Evolutionary conservation across 257 asterid species (phyloP).

Genomic region (Euphrasia confusa): DNA sequence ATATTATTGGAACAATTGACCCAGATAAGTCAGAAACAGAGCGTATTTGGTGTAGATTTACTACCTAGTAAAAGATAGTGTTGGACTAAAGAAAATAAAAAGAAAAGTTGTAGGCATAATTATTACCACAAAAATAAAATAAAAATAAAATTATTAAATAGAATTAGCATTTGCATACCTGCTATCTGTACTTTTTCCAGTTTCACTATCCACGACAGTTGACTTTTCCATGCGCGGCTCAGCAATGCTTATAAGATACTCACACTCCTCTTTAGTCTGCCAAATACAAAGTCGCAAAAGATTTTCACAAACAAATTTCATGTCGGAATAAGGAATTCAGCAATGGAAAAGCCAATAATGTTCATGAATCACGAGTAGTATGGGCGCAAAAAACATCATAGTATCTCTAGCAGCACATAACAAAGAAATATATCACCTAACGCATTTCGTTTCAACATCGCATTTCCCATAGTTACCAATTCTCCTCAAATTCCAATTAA

Average conservation of each 20-base stretch:
- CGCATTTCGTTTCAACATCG: background rate
- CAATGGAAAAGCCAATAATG: conserved; percentile 15
- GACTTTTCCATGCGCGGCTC: conserved; percentile 88
- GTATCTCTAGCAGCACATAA: background rate
- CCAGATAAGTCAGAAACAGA: conserved; percentile 5
- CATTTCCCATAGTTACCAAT: too few species aligned
- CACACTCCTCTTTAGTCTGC: conserved; percentile 93
- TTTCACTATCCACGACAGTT: conserved; percentile 77
- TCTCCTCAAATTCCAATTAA: too few species aligned
- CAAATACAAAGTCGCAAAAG: conserved; percentile 18
- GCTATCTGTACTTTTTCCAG: conserved; percentile 91
- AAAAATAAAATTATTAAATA: background rate
- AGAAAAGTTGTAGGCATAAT: too few species aligned
- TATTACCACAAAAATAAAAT: too few species aligned
- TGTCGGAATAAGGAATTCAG: conserved; percentile 17
- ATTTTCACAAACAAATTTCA: conserved; percentile 12
- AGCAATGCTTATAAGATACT: conserved; percentile 80
- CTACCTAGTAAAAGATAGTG: background rate
- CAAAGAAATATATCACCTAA: background rate
- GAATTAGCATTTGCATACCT: conserved; percentile 44
- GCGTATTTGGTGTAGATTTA: conserved; percentile 10
- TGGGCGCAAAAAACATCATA: background rate
- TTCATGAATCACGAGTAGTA: background rate
- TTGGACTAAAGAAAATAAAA: too few species aligned
- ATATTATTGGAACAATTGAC: conserved; percentile 1